Evolutionary conservation across 176 grass and related monocot genomes (phyloP), one percentile per base, ranked within the genome.

Genomic region (Saccharum spontaneum): DNA sequence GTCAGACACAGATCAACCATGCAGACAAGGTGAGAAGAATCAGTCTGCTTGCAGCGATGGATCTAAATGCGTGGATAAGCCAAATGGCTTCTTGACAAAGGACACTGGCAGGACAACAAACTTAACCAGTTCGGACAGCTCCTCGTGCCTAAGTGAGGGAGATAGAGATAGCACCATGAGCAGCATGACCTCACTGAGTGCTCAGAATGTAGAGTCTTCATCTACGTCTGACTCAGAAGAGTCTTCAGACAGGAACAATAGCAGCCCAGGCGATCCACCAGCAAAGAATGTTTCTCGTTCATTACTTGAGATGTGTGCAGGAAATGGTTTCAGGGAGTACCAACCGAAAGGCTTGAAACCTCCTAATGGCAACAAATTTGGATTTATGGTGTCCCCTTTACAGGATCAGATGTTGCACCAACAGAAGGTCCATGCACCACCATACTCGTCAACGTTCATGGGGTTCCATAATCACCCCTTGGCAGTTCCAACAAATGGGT

Each of bases 191-290:
- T 92, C 92, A 44, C 71, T 86, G 49, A 91, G 92, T 87, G 85
- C 83, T 34, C 92, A 89, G 48, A 93, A 97, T 69, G 74, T 66
- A 16, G 94, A 92, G 43, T 97, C 92, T 66, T 94, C 87, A 78
- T 88, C 92, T 39, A 94, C 87, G 7, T 97, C 92, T 62, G 94
- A 97, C 86, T 94, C 94, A 82, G 94, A 97, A 85, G 94, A 94
- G 64, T 79, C 82, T 79, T 73, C 85, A 46, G 78, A 90, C 67
- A 82, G 82, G 60, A 88, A 79, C 38, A 80, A 72, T 73, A 86
- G 49, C 70, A 80, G 44, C 77, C 73, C 54, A 79, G 61, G 49
- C 11, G 78, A 66, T 77, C 86, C 85, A 71, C 60, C 79, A 69
- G n/a, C 33, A 45, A 83, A 57, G 17, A 86, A 16, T 49, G 41